phyloP scores from a whole-genome alignment of 164 flowering plant species.

The Umbilicus rupestris region DNA sequence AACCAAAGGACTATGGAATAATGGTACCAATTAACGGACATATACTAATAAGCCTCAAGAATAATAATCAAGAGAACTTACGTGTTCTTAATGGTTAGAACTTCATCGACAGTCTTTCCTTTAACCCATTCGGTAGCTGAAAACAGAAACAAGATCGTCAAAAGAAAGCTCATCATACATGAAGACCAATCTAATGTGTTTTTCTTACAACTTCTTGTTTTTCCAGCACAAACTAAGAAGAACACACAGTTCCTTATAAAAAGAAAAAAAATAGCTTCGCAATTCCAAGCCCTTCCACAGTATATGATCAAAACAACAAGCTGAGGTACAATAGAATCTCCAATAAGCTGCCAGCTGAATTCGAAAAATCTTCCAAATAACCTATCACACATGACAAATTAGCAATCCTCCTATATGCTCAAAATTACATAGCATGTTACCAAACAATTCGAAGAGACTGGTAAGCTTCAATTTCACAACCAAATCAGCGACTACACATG shows the following conservation, averaged over 20 bases:
- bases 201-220: neutral
- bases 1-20: neutral
- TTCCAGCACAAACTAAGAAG: too few relatives aligned
- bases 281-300: too few relatives aligned
- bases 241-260: too few relatives aligned
- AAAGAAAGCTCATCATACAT: neutral
- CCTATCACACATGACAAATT: neutral
- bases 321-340: neutral
- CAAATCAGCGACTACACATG: neutral
- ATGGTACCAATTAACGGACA: neutral
- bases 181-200: neutral
- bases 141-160: slow-evolving; percentile 4
- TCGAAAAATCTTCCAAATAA: neutral
- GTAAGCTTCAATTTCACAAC: neutral
- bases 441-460: neutral
- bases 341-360: neutral
- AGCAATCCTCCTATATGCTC: too few relatives aligned
- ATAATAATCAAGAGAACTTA: slow-evolving; percentile 2
- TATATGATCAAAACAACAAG: neutral
- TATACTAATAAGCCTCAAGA: neutral
- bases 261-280: too few relatives aligned
- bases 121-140: slow-evolving; percentile 17
- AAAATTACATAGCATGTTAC: neutral
- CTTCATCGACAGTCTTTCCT: slow-evolving; percentile 15
- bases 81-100: slow-evolving; percentile 15